A percentile compares a stretch with the other conserved stretches of the same genome.
Evolutionary conservation across 495 filamentous ascomycete species (phyloP).

Genomic region (Annulohypoxylon nitens): DNA sequence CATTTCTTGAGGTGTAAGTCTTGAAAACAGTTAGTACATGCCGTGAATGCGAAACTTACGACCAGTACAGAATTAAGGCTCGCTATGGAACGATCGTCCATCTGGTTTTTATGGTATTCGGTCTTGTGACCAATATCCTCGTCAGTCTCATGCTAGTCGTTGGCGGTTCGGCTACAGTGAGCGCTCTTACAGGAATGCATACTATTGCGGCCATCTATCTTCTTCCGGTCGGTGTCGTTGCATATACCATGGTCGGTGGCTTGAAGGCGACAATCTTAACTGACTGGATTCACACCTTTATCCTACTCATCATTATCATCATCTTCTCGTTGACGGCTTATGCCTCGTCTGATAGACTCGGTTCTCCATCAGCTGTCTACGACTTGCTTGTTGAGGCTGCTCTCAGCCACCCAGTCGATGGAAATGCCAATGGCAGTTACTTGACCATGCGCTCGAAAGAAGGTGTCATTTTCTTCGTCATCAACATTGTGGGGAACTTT

Average conservation of each 20-base stretch:
- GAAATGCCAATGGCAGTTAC: constrained; percentile 88
- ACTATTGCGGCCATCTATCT: constrained; percentile 93
- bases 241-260: constrained; percentile 73
- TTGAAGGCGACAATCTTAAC: constrained; percentile 65
- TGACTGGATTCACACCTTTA: constrained; percentile 81
- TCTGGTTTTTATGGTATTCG: constrained; percentile 82
- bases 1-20: constrained; percentile 84
- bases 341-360: constrained; percentile 78
- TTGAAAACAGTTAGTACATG: constrained; percentile 56
- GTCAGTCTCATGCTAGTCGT: constrained; percentile 93
- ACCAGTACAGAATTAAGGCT: constrained; percentile 57
- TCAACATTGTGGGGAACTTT: constrained; percentile 89
- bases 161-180: constrained; percentile 89
- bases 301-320: constrained; percentile 90
- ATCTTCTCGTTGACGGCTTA: constrained; percentile 91
- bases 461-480: constrained; percentile 95
- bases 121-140: constrained; percentile 85
- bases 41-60: constrained; percentile 24
- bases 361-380: constrained; percentile 84
- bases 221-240: constrained; percentile 84
- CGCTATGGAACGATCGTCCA: constrained; percentile 73
- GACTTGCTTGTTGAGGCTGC: constrained; percentile 82
- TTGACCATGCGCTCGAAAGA: constrained; percentile 90
- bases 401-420: constrained; percentile 78
- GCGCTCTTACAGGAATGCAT: constrained; percentile 84